Evolutionary conservation across 78 protist species (phyloP), one percentile per base, ranked within the genome.

Genomic region (Tieghemostelium lacteum): DNA sequence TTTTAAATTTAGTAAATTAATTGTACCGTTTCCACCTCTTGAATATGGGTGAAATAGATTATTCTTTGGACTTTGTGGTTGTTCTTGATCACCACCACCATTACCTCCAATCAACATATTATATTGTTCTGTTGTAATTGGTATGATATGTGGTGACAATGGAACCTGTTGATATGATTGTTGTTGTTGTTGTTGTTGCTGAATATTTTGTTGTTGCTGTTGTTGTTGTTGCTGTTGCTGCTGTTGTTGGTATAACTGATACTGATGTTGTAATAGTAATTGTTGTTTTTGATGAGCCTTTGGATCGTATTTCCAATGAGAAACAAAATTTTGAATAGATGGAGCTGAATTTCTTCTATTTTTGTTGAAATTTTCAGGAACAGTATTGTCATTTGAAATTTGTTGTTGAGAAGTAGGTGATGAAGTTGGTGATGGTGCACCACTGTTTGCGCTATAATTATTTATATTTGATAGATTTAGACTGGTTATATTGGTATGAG

Each of bases 291-390:
- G 80, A 4, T 58, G 57, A 1, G 71, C 78, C 1, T 60, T 49
- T 26, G 86, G 78, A 70, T 83, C 91, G 42, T 45, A 69, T 31
- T 69, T 66, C 91, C 91, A 83, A 40, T 83, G 91, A 1, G 80
- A 50, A 26, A 83, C 67, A 66, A 58, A 69, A 29, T 69, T 83
- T 45, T 54, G 65, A 5, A 69, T 34, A 0, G 64, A 17, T 6
- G 91, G 91, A 0, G 91, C 62, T 42, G 91, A 83, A 20, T 69
- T 83, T 58, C 91, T 52, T 55, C 91, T 50, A 7, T 63, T 26
- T 33, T 52, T 83, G 5, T 77, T 77, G 26, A 37, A 52, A 10
- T 39, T 49, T 14, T 57, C 58, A 16, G 61, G 3, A n/a, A 10
- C 45, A 7, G 17, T 60, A 24, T 63, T 63, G n/a, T 58, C 39